A percentile compares a stretch with the other conserved stretches of the same genome.
Conservation (phyloP, 2,329 filamentous ascomycete species). For the Aquanectria penicillioides region DNA sequence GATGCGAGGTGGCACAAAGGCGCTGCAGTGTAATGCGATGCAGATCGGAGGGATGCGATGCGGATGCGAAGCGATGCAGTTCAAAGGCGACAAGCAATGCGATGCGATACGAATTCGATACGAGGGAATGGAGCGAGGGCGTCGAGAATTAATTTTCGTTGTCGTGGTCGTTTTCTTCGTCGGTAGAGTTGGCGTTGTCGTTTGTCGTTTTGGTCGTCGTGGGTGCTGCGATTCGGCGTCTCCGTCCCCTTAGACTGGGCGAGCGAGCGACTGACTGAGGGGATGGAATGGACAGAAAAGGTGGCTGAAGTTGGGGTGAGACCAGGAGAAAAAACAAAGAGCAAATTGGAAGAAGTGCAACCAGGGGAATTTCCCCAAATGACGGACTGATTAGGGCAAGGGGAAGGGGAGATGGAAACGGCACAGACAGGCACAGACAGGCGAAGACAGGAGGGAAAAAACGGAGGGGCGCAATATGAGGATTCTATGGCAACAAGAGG, state of each 20-base stretch:
- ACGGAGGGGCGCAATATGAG: neutral
- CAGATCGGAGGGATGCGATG: neutral
- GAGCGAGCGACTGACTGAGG: too few relatives aligned
- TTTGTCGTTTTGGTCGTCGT: neutral
- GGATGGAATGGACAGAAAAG: too few relatives aligned
- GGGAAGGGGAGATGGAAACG: conserved; percentile 8
- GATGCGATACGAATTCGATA: neutral
- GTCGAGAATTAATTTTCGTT: neutral
- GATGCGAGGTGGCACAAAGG: conserved; percentile 12
- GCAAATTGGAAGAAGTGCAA: too few relatives aligned
- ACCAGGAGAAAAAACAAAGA: neutral
- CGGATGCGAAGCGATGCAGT: conserved; percentile 4
- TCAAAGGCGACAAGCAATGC: neutral
- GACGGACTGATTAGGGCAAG: conserved; percentile 2
- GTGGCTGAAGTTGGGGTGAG: neutral
- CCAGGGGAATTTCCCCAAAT: neutral
- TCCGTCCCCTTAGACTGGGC: too few relatives aligned
- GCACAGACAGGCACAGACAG: neutral
- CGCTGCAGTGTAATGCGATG: conserved; percentile 8
- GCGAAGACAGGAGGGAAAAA: conserved; percentile 3
- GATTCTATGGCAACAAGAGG: conserved; percentile 1
- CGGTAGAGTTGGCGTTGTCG: neutral
- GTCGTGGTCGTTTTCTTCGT: neutral
- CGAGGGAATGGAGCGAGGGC: too few relatives aligned
- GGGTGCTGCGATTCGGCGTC: neutral